Conservation (phyloP, 1,284 basidiomycete species). For the Trichosporon asahii region DNA sequence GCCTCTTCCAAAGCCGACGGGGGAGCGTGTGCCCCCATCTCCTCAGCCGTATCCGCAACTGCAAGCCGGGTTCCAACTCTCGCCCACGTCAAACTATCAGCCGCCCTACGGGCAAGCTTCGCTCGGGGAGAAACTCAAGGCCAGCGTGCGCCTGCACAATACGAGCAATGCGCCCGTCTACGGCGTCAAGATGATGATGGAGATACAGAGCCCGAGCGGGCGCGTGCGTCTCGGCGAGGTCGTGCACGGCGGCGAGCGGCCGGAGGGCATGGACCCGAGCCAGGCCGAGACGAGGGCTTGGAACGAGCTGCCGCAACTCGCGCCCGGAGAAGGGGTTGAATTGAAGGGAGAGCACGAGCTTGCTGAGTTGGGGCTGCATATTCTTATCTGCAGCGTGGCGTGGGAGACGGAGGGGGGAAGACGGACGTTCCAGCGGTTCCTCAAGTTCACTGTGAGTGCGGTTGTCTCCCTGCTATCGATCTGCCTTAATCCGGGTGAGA, state of each 20-base stretch:
- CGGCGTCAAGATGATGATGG: conserved; percentile 47
- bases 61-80: conserved; percentile 30
- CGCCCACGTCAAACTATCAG: conserved; percentile 42
- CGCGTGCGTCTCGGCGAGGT: conserved; percentile 43
- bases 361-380: conserved; percentile 44
- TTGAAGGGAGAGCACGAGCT: conserved; percentile 40
- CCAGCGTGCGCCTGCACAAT: conserved; percentile 35
- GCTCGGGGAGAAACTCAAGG: conserved; percentile 38
- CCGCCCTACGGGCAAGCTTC: conserved; percentile 36
- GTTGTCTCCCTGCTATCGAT: too few relatives aligned
- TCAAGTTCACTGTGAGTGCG: conserved; percentile 74
- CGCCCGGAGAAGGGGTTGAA: conserved; percentile 29
- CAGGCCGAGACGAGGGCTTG: conserved; percentile 19
- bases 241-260: conserved; percentile 28
- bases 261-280: conserved; percentile 15
- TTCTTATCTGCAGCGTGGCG: conserved; percentile 44
- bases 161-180: conserved; percentile 21
- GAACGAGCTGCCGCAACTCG: conserved; percentile 28
- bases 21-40: conserved; percentile 13
- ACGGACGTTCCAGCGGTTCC: conserved; percentile 77
- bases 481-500: too few relatives aligned
- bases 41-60: conserved; percentile 22
- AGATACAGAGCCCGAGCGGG: conserved; percentile 39
- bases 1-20: background rate
- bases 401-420: conserved; percentile 59